Evolutionary conservation across 345 rosid genomes (phyloP).

Genomic region (Adansonia digitata): DNA sequence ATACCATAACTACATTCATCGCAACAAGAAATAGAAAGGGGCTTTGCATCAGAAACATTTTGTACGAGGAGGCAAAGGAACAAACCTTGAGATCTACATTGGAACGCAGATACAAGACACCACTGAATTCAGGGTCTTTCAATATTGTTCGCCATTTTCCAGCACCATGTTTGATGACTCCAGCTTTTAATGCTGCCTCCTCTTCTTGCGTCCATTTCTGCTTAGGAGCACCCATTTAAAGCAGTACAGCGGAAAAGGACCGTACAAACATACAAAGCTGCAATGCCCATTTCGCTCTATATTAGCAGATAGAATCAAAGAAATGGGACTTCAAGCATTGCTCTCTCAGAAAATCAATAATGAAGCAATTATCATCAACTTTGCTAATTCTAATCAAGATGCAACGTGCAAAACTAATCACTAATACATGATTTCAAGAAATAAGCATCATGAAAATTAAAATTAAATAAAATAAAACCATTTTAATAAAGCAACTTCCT

Average conservation of each 20-base stretch:
- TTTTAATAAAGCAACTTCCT: background rate
- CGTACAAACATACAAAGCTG: conserved; percentile 1
- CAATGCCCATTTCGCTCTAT: background rate
- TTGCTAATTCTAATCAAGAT: too few species aligned
- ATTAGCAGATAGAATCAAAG: background rate
- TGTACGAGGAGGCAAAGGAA: background rate
- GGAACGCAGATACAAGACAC: conserved; percentile 81
- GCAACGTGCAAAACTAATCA: background rate
- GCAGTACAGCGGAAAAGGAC: background rate
- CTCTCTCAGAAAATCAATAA: background rate
- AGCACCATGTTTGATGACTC: conserved; percentile 90
- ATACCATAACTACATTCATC: background rate
- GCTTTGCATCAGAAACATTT: background rate
- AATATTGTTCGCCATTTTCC: conserved; percentile 92
- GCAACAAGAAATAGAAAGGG: background rate
- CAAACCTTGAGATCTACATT: conserved; percentile 96
- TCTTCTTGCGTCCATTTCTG: conserved; percentile 99
- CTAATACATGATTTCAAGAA: background rate
- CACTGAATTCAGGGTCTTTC: conserved; percentile 87
- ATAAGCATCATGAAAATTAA: background rate
- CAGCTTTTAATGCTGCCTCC: conserved; percentile 88
- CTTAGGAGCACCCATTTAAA: conserved; percentile 92
- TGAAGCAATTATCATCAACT: background rate
- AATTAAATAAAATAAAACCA: too few species aligned
- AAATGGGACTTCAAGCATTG: background rate